These are phyloP conservation scores for Abelmoschus esculentus DNA, from an alignment of 345 rosid species.

Conservation along the genomic window DNA sequence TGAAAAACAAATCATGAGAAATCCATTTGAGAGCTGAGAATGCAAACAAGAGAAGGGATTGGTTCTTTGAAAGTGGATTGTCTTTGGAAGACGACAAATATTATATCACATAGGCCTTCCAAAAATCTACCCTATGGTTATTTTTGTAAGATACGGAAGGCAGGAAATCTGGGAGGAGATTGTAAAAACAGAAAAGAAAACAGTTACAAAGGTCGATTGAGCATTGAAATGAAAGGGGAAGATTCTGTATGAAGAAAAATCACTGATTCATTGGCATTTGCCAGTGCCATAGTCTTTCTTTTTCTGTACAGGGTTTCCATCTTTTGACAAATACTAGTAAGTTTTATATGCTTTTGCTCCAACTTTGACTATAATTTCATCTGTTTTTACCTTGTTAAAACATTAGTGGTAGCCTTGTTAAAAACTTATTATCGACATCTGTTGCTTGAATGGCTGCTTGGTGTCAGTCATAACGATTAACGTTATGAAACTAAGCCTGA, in stretches of 20 bases:
- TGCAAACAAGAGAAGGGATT: neutral
- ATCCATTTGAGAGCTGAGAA: neutral
- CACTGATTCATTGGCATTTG: neutral
- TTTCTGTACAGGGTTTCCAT: no score
- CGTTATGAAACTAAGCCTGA: no score
- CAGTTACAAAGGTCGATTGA: neutral
- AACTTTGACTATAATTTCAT: no score
- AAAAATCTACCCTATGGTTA: neutral
- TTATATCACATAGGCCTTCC: neutral
- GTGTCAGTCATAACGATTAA: no score
- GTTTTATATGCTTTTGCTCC: no score
- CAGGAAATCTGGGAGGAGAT: neutral
- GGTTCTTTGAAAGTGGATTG: no score
- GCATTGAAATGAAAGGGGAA: neutral
- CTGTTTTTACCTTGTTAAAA: no score
- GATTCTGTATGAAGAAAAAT: neutral
- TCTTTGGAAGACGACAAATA: neutral
- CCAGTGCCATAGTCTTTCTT: neutral
- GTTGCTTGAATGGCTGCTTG: no score
- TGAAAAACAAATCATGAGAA: neutral
- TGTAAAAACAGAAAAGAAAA: neutral
- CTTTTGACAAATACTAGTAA: no score
- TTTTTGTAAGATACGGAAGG: neutral
- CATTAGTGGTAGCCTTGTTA: no score
- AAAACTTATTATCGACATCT: no score